phyloP scores from a whole-genome alignment of 768 basidiomycete species.

The Boletus reticuloceps region DNA sequence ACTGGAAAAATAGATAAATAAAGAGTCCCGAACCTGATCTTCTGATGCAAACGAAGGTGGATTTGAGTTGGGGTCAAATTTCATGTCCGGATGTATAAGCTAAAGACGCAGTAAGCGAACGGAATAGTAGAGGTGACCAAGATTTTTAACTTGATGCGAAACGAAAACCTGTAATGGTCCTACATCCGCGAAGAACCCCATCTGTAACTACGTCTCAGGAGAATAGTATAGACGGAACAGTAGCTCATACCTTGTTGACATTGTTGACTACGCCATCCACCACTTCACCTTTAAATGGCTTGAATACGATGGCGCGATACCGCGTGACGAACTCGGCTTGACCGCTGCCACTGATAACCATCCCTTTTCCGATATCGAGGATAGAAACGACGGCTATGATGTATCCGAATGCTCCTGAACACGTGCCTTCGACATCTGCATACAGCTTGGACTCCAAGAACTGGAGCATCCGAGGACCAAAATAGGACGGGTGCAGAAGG shows the following conservation, averaged over 20 bases:
- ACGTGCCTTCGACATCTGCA: constrained; percentile 95
- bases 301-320: constrained; percentile 97
- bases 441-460: constrained; percentile 93
- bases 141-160: constrained; percentile 76
- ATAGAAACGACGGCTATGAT: constrained; percentile 92
- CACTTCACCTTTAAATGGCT: constrained; percentile 99
- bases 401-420: constrained; percentile 92
- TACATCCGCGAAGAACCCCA: constrained; percentile 98
- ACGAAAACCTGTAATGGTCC: constrained; percentile 95
- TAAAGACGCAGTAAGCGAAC: constrained; percentile 30
- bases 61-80: constrained; percentile 93
- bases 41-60: constrained; percentile 96
- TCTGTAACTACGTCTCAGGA: constrained; percentile 45
- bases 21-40: constrained; percentile 58
- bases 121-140: constrained; percentile 6
- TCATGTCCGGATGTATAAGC: constrained; percentile 93
- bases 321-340: constrained; percentile 95
- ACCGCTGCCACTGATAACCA: constrained; percentile 87
- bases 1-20: not conserved
- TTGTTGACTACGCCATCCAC: constrained; percentile 95
- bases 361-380: constrained; percentile 88
- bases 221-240: not conserved
- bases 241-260: constrained; percentile 79
- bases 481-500: constrained; percentile 96
- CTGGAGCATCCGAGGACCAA: constrained; percentile 92